These are phyloP conservation scores for Tuber borchii DNA, from an alignment of 495 filamentous ascomycete species.

Conservation along the genomic window DNA sequence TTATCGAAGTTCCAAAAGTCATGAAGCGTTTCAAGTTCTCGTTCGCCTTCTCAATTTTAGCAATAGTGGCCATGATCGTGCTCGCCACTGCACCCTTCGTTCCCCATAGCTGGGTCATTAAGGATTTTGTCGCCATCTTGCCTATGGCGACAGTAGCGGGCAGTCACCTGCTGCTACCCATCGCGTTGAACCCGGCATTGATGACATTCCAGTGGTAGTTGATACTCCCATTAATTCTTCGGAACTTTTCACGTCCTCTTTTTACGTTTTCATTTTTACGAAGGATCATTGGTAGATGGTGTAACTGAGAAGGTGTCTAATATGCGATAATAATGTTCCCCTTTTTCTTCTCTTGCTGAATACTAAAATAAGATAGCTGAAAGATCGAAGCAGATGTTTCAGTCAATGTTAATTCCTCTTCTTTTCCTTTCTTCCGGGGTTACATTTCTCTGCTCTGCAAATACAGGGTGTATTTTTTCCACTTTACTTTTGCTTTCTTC, in stretches of 20 bases:
- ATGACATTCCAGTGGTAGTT: conserved; percentile 73
- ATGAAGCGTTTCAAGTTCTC: conserved; percentile 70
- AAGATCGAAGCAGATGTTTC: neutral
- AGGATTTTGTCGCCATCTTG: conserved; percentile 71
- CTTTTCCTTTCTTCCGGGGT: neutral
- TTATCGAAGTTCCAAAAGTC: conserved; percentile 71
- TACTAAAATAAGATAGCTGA: neutral
- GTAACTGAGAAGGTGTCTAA: neutral
- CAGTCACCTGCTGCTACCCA: conserved; percentile 64
- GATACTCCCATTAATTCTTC: neutral
- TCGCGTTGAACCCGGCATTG: conserved; percentile 68
- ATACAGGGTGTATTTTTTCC: neutral
- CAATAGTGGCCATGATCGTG: conserved; percentile 60
- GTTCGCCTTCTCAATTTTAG: conserved; percentile 57
- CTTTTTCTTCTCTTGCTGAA: neutral
- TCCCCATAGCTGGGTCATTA: conserved; percentile 62
- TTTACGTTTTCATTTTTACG: neutral
- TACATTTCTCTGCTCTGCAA: neutral
- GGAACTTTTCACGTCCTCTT: neutral
- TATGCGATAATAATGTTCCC: neutral
- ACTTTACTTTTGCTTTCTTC: neutral
- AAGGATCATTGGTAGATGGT: neutral
- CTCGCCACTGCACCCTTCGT: conserved; percentile 59
- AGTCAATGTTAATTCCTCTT: neutral
- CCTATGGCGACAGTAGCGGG: conserved; percentile 66